Evolutionary conservation across 495 filamentous ascomycete genomes (phyloP), one percentile per base, ranked within the genome.

Genomic region (Neurospora discreta): DNA sequence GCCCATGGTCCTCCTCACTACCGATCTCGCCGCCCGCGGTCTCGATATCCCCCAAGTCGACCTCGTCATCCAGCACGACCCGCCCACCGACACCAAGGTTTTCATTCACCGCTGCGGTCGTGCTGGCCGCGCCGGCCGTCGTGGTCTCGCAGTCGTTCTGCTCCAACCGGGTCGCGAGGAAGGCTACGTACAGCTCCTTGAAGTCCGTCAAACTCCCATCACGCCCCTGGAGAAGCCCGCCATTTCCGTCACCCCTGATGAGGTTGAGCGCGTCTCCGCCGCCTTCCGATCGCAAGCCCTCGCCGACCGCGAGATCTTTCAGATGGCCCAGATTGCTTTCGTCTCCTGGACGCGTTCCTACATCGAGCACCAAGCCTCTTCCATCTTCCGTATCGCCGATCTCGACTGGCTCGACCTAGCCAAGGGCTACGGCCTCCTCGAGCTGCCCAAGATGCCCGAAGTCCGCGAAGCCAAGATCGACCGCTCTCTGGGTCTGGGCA

Each of bases 41-140:
- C 88, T 99, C 18, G 95, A 99, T 77, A 97, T 99, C 73, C 95
- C 96, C 1, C 90, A 93, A 71, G 93, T 98, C 41, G 96, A 99
- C 80, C 87, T 98, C 8, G 95, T 98, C 39, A 86, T 98, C 3
- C 95, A 98, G 78, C 85, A 98, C 68, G 95, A 99, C 77, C 91
- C 94, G 0, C 95, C 95, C 1, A 90, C 89, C 39, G 95, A 98
- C 78, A 93, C 95, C 0, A 98, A 98, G 80, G 92, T 90, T 43
- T 98, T 98, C 80, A 90, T 99, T 70, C 95, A 99, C 81, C 90
- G 95, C 71, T 96, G 93, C 76, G 95, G 95, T 4, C 93, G 95
- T 71, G 93, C 96, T 2, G 95, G 94, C 0, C 88, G 95, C 46
- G 95, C 95, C 5, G 95, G 95, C 0, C 90, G 95, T 20, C 86